A percentile compares a stretch with the other conserved stretches of the same genome.
phyloP scores from a whole-genome alignment of 768 basidiomycete species.

The Hygrocybe punicea region DNA sequence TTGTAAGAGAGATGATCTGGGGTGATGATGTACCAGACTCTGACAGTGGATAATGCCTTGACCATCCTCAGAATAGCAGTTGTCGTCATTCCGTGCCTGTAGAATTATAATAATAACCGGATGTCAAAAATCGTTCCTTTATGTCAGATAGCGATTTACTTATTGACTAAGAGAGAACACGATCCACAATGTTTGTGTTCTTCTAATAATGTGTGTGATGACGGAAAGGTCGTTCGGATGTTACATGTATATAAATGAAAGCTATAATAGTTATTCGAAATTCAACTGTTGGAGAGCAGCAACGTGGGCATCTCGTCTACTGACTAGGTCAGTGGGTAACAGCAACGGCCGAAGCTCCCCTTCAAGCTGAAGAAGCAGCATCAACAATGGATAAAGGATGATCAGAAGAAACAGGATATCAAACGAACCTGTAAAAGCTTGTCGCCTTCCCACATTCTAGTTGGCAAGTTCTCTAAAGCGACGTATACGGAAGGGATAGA shows the following conservation, averaged over 20 bases:
- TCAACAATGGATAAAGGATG: too few relatives aligned
- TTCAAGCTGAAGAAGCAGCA: constrained; percentile 50
- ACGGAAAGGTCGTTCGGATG: too few relatives aligned
- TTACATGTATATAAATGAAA: too few relatives aligned
- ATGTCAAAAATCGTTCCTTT: too few relatives aligned
- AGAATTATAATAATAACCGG: too few relatives aligned
- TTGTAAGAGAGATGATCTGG: constrained; percentile 46
- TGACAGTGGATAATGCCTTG: not conserved
- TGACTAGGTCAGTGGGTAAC: constrained; percentile 53
- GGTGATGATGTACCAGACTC: constrained; percentile 8
- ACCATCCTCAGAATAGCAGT: not conserved
- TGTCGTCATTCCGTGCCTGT: not conserved
- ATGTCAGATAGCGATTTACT: too few relatives aligned
- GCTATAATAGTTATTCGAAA: constrained; percentile 18
- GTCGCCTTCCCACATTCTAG: constrained; percentile 91
- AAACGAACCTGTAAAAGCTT: constrained; percentile 76
- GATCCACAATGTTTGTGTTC: too few relatives aligned
- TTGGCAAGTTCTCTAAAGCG: constrained; percentile 83
- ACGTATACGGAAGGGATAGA: constrained; percentile 89
- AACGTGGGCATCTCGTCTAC: constrained; percentile 52
- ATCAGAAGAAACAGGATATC: too few relatives aligned
- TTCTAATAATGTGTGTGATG: too few relatives aligned
- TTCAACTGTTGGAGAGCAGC: constrained; percentile 42
- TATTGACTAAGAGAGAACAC: too few relatives aligned
- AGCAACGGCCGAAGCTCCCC: constrained; percentile 53